Evolutionary conservation across 768 basidiomycete species (phyloP).

Genomic region (Suillus discolor): DNA sequence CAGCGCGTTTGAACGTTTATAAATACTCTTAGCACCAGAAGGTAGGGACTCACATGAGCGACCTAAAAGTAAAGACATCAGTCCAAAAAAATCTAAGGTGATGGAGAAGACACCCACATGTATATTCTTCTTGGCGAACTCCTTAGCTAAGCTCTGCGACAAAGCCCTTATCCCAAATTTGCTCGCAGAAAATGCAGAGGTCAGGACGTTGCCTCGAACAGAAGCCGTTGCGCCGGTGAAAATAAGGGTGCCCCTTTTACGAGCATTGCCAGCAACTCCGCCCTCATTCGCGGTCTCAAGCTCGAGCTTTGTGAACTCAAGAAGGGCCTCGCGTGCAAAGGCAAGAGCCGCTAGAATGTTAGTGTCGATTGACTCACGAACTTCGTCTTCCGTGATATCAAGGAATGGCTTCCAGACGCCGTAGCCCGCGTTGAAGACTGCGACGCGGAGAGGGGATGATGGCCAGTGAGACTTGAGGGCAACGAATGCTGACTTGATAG

Average conservation of each 20-base stretch:
- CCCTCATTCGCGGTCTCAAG: slow-evolving; percentile 43
- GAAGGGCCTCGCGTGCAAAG: slow-evolving; percentile 62
- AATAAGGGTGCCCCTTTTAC: slow-evolving; percentile 63
- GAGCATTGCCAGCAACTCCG: slow-evolving; percentile 36
- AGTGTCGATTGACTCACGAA: slow-evolving; percentile 50
- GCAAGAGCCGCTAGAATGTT: slow-evolving; percentile 63
- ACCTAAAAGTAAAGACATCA: slow-evolving; percentile 39
- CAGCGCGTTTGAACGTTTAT: background rate
- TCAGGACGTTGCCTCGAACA: slow-evolving; percentile 59
- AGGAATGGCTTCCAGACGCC: slow-evolving; percentile 70
- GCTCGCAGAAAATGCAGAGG: slow-evolving; percentile 64
- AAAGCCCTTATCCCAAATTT: slow-evolving; percentile 66
- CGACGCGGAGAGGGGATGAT: slow-evolving; percentile 55
- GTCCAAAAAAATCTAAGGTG: slow-evolving; percentile 5
- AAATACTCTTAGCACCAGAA: background rate
- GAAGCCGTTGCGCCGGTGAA: slow-evolving; percentile 78
- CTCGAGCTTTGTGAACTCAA: slow-evolving; percentile 59
- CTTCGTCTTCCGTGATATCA: slow-evolving; percentile 58
- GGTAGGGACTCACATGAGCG: slow-evolving; percentile 55
- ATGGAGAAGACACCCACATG: slow-evolving; percentile 45
- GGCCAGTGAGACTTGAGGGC: slow-evolving; percentile 49
- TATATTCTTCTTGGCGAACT: slow-evolving; percentile 74
- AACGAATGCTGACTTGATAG: slow-evolving; percentile 52
- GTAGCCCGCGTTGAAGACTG: slow-evolving; percentile 63
- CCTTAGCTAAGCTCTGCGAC: slow-evolving; percentile 72